A percentile compares a stretch with the other conserved stretches of the same genome.
Conservation (phyloP, 441 rosid genomes). For the Mallotus repandus region DNA sequence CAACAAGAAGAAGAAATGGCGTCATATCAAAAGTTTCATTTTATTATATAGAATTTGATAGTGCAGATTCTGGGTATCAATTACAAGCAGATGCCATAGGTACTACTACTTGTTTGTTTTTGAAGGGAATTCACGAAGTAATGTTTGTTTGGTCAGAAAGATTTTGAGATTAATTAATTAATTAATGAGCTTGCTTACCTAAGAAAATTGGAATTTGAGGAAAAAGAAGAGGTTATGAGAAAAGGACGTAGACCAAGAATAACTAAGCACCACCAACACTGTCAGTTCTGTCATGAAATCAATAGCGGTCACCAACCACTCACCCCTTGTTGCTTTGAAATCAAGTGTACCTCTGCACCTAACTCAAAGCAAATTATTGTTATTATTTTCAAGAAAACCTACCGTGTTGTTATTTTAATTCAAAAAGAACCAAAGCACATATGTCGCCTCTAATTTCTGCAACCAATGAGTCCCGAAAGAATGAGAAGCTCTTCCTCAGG, state of each 20-base stretch:
- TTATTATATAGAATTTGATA: too few species aligned
- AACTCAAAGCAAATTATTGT: background rate
- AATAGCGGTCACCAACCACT: conserved; percentile 26
- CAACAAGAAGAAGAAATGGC: too few species aligned
- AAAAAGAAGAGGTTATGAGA: background rate
- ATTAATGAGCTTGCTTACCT: background rate
- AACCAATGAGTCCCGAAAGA: background rate
- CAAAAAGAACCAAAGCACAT: too few species aligned
- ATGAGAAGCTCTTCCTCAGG: background rate
- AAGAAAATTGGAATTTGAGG: too few species aligned
- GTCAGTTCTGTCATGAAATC: conserved; percentile 15
- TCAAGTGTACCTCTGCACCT: conserved; percentile 28
- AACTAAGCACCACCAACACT: background rate
- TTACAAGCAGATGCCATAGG: too few species aligned
- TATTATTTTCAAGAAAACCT: too few species aligned
- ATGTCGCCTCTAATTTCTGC: background rate
- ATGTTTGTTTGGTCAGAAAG: too few species aligned
- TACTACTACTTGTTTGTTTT: too few species aligned
- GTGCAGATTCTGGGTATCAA: too few species aligned
- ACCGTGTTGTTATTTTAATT: background rate
- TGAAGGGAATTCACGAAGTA: too few species aligned
- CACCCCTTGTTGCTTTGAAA: conserved; percentile 26
- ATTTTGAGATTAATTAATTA: too few species aligned
- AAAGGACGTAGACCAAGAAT: background rate
- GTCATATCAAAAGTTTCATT: too few species aligned